Evolutionary conservation across 768 basidiomycete species (phyloP), one percentile per base, ranked within the genome.

Genomic region (Lepiota venenata): DNA sequence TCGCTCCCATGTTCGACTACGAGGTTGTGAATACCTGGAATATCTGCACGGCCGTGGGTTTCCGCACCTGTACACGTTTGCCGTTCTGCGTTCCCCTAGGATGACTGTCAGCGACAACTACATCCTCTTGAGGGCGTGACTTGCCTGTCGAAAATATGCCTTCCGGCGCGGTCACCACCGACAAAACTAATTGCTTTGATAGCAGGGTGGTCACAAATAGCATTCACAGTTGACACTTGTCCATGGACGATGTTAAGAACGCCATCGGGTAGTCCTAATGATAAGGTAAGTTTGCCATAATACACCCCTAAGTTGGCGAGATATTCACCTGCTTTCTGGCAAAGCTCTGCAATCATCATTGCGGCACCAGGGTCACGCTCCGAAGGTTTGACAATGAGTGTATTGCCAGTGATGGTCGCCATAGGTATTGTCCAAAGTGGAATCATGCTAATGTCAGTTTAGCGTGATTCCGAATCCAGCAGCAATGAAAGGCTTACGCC

Each of bases 111-210:
- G 47, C 18, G 40, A 4, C 22, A 20, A 43, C 27, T 25, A 25
- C 3, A 4, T 15, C 18, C 4, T 36, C 16, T 41, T 2, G 40
- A 10, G 20, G 27, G 39, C 15, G 22, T 18, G 27, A 42, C 67
- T 59, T 60, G 81, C 89, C 93, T 78, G 62, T 95, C 83, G 63
- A 93, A 98, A 56, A 99, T 99, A 62, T 98, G 93, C 61, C 84
- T 87, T 32, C 96, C 96, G 3, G 96, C 96, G 22, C 79, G 79
- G 68, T 99, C 92, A 22, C 93, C 92, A 14, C 96, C 96, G 7
- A 99, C 96, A 64, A 99, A 98, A 58, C 91, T 93, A 64, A 98
- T 94, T 3, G 96, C 96, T 65, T 84, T 93, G 74, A 99, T 93
- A 2, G 78, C 72, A 3, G 93, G 88, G 64, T 94, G 83, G 65